These are phyloP conservation scores for Coniochaeta sp. DNA, from an alignment of 2,329 filamentous ascomycete genomes.

Conservation along the genomic window DNA sequence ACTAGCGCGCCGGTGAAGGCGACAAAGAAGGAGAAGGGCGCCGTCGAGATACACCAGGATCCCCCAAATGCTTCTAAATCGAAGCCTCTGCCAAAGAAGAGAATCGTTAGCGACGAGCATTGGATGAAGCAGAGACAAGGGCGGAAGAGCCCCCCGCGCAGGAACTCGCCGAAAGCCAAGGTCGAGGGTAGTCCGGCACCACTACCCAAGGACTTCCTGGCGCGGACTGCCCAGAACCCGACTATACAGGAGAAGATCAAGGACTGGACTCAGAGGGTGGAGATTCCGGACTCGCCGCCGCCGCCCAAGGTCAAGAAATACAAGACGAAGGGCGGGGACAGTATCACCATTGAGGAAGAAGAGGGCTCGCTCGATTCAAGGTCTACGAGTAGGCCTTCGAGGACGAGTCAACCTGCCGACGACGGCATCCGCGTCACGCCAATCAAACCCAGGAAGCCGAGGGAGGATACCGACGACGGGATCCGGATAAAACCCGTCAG, in stretches of 20 bases:
- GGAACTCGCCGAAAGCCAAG: conserved; percentile 17
- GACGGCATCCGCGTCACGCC: conserved; percentile 33
- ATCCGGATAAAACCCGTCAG: conserved; percentile 9
- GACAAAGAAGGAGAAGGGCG: conserved; percentile 10
- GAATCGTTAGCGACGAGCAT: conserved; percentile 87
- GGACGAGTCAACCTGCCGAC: conserved; percentile 11
- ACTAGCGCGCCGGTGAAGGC: conserved; percentile 8
- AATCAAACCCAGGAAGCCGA: conserved; percentile 10
- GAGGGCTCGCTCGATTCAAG: conserved; percentile 10
- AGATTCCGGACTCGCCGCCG: conserved; percentile 32
- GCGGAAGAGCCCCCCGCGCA: conserved; percentile 31
- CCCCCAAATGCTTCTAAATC: conserved; percentile 24
- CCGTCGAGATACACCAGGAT: conserved; percentile 18
- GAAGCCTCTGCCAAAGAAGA: conserved; percentile 70
- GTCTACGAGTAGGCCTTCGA: conserved; percentile 3
- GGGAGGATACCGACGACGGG: conserved; percentile 6
- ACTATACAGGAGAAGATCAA: conserved; percentile 51
- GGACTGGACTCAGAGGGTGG: conserved; percentile 52
- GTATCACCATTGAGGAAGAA: conserved; percentile 27
- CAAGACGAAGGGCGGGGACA: conserved; percentile 18
- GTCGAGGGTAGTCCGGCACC: conserved; percentile 24
- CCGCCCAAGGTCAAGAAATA: conserved; percentile 19
- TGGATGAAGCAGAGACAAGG: conserved; percentile 60
- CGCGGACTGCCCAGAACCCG: conserved; percentile 45
- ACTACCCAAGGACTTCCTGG: conserved; percentile 52